Evolutionary conservation across 495 filamentous ascomycete species (phyloP), one percentile per base, ranked within the genome.

Genomic region (Glutinoglossum americanum): DNA sequence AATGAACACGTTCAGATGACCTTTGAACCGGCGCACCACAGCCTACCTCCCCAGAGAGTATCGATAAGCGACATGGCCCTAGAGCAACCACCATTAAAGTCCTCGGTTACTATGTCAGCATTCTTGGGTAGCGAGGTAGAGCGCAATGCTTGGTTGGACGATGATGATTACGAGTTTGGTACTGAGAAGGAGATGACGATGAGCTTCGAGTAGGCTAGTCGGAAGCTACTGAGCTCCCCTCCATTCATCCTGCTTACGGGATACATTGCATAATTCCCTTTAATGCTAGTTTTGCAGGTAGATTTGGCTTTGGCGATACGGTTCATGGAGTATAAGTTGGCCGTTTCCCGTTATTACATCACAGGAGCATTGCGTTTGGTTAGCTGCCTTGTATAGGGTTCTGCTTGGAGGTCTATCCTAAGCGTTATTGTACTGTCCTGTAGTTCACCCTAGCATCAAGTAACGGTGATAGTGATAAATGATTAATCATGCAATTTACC

Each of bases 121-220:
- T 51, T 41, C 17, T 59, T 66, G 27, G 62, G 63, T 21, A 33
- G 80, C 67, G 61, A 71, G 41, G 66, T 74, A 33, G 83, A 71
- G 61, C 80, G 73, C 49, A 87, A 95, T 69, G 85, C 87, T 9
- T 95, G 89, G 89, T 83, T 80, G 0, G 85, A 90, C 57, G 77
- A 83, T 51, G 84, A 85, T 25, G 75, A 83, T 53, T 64, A 63
- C 53, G 66, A 73, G 56, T 72, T 69, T 48, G 72, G 67, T 23
- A 67, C 72, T 45, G 76, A 73, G 58, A 64, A 65, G 35, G 76
- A 80, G 59, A 71, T 82, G 41, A 70, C 71, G 35, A 76, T 82
- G 75, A 77, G 72, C 15, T 82, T 81, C 67, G 75, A 74, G 65
- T 76, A 67, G 54, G 33, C 15, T 4, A 17, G 5, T 21, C 5